Evolutionary conservation across 2,329 filamentous ascomycete genomes (phyloP), one percentile per base, ranked within the genome.

Genomic region (Cercospora sp.): DNA sequence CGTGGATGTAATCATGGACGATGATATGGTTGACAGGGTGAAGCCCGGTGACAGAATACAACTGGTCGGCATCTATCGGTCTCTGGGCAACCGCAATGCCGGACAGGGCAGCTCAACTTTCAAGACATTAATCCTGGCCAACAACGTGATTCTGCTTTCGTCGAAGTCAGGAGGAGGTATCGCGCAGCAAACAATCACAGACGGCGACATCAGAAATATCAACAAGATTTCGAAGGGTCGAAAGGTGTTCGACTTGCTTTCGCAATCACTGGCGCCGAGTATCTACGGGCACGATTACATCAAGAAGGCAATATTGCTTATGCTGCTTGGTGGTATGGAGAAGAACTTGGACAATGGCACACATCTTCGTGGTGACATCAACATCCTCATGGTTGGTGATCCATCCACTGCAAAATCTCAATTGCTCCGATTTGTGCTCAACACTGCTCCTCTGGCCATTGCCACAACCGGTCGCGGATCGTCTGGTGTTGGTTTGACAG

Each of bases 401-500:
- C 95, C 95, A 3, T 99, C 95, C 0, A 99, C 95, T 0, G 95
- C 95, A 68, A 99, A 99, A 80, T 99, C 95, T n/a, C 95, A 99
- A 78, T 87, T 99, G 65, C 86, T 99, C 51, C 92, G 95, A 28
- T 99, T 99, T 76, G 95, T 99, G 12, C 87, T 98, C 72, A 99
- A 99, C 79, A 99, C 95, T 0, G 95, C 95, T 2, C 95, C 95
- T 2, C 84, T 99, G 53, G 95, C 95, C 1, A 99, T 99, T 78
- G 95, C 95, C 9, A 99, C 95, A 0, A 99, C 95, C 45, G 95
- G 95, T 80, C 91, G 95, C 75, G 78, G 95, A 26, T 99, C 95
- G 9, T 99, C 95, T 3, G 95, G 95, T 72, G 95, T 99, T 63
- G 95, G 95, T 93, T 84, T 99, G 67, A 99, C 95, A 30, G 95